These are phyloP conservation scores for Silene uniflora DNA, from an alignment of 148 eudicot species.

Conservation along the genomic window DNA sequence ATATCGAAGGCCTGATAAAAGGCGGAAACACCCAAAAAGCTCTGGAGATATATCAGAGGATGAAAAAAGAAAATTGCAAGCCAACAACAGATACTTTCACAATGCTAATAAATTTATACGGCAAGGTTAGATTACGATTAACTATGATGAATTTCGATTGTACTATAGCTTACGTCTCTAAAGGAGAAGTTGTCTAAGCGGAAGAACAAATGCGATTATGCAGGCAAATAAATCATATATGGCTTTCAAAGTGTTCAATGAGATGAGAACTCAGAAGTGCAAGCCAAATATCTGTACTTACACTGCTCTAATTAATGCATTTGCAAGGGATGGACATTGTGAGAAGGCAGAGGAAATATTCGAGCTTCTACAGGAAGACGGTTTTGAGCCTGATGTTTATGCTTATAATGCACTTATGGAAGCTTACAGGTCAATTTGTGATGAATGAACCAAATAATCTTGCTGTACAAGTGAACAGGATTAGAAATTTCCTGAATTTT, in stretches of 20 bases:
- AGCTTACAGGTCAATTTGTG: slow-evolving; percentile 93
- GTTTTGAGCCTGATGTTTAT: slow-evolving; percentile 85
- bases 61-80: slow-evolving; percentile 63
- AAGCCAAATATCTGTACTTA: slow-evolving; percentile 81
- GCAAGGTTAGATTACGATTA: slow-evolving; percentile 48
- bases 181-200: too few species aligned
- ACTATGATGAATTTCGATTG: too few species aligned
- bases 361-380: slow-evolving; percentile 78
- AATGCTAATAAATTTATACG: slow-evolving; percentile 74
- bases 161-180: too few species aligned
- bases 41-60: slow-evolving; percentile 58
- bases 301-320: slow-evolving; percentile 80
- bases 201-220: slow-evolving; percentile 12
- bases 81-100: slow-evolving; percentile 79
- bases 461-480: not conserved
- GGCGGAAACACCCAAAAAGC: slow-evolving; percentile 56
- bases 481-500: not conserved
- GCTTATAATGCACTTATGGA: slow-evolving; percentile 91
- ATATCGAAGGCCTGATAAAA: slow-evolving; percentile 69
- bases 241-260: slow-evolving; percentile 73
- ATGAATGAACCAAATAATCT: too few species aligned
- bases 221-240: slow-evolving; percentile 74
- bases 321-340: slow-evolving; percentile 88
- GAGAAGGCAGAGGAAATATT: slow-evolving; percentile 88
- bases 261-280: slow-evolving; percentile 65